A percentile compares a stretch with the other conserved stretches of the same genome.
These are phyloP conservation scores for Cutaneotrichosporon cutaneum DNA, from an alignment of 1,284 basidiomycete species.

Conservation along the genomic window DNA sequence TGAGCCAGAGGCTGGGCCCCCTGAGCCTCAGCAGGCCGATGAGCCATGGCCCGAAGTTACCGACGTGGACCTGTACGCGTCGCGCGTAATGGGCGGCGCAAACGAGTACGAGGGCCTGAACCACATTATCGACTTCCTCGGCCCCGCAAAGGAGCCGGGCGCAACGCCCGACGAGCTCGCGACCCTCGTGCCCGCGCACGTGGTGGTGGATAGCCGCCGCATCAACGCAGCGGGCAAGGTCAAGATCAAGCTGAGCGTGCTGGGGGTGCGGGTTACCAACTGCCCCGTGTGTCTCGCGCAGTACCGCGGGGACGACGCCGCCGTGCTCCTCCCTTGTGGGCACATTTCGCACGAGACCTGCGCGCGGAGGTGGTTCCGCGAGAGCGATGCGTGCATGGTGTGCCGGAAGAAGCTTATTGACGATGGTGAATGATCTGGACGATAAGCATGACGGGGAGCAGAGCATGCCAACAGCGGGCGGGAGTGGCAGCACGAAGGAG, in stretches of 20 bases:
- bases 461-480: too few relatives aligned
- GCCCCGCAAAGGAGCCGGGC: slow-evolving; percentile 55
- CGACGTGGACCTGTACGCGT: slow-evolving; percentile 63
- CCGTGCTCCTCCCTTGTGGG: slow-evolving; percentile 66
- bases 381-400: slow-evolving; percentile 49
- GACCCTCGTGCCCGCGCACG: slow-evolving; percentile 60
- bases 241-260: slow-evolving; percentile 70
- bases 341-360: slow-evolving; percentile 58
- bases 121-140: slow-evolving; percentile 64
- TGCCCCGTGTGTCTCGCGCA: slow-evolving; percentile 77
- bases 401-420: slow-evolving; percentile 37
- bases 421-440: neutral
- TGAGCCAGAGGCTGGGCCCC: too few relatives aligned
- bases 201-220: slow-evolving; percentile 67
- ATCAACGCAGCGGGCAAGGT: slow-evolving; percentile 68
- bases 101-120: slow-evolving; percentile 64
- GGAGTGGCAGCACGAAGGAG: too few relatives aligned
- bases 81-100: slow-evolving; percentile 58
- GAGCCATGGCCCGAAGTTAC: slow-evolving; percentile 42
- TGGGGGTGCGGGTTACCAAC: slow-evolving; percentile 71
- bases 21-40: neutral
- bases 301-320: slow-evolving; percentile 65
- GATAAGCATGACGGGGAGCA: too few relatives aligned
- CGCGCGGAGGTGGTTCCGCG: slow-evolving; percentile 48
- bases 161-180: slow-evolving; percentile 43